Percentiles rank a stretch among this genome's conserved stretches.
Conservation (phyloP, 1,284 basidiomycete species). For the Somion occarium region DNA sequence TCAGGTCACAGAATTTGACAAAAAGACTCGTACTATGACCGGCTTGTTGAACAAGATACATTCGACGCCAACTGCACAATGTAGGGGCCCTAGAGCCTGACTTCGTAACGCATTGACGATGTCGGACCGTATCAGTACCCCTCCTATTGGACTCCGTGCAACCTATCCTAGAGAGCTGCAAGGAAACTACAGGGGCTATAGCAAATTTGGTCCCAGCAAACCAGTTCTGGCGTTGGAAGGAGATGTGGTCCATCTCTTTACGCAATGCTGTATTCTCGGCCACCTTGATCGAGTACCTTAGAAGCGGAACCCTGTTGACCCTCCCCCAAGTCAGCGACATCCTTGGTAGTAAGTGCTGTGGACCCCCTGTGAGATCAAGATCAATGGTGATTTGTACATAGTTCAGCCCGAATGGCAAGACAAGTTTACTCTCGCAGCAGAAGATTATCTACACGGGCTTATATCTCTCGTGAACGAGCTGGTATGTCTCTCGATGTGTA, state of each 20-base stretch:
- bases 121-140: slow-evolving; percentile 41
- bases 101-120: not conserved
- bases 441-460: slow-evolving; percentile 84
- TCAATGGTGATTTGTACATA: slow-evolving; percentile 24
- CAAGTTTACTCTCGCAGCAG: slow-evolving; percentile 59
- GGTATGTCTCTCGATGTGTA: too few species aligned
- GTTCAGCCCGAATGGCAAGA: slow-evolving; percentile 71
- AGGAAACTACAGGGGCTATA: slow-evolving; percentile 45
- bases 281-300: slow-evolving; percentile 63
- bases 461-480: slow-evolving; percentile 81
- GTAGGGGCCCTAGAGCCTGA: slow-evolving; percentile 35
- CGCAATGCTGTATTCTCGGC: slow-evolving; percentile 63
- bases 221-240: slow-evolving; percentile 81
- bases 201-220: slow-evolving; percentile 56
- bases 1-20: slow-evolving; percentile 67
- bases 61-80: slow-evolving; percentile 56
- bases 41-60: slow-evolving; percentile 73
- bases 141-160: slow-evolving; percentile 52
- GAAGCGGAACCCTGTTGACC: slow-evolving; percentile 54
- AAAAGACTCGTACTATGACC: slow-evolving; percentile 60
- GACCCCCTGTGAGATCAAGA: not conserved
- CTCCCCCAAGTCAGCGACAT: slow-evolving; percentile 45
- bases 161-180: slow-evolving; percentile 51
- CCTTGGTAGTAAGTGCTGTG: slow-evolving; percentile 61
- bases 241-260: slow-evolving; percentile 68